Evolutionary conservation across 306 rosid species (phyloP).

Genomic region (Fragaria nilgerrensis): DNA sequence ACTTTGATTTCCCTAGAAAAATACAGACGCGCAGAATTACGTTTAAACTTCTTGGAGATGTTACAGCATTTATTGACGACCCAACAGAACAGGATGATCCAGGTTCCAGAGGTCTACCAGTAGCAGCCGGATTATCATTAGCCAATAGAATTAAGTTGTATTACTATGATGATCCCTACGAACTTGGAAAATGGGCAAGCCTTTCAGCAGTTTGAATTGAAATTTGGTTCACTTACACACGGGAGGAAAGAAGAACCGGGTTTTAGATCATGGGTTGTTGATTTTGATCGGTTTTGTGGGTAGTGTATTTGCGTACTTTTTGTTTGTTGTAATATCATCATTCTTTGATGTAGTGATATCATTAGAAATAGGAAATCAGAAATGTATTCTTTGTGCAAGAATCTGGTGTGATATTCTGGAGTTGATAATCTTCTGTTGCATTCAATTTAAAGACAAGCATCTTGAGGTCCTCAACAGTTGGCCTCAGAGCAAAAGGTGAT

Average conservation of each 20-base stretch:
- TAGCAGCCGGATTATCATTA: constrained; percentile 76
- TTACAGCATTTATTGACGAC: constrained; percentile 80
- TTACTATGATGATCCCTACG: constrained; percentile 83
- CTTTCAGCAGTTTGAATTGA: constrained; percentile 63
- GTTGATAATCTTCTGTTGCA: not conserved
- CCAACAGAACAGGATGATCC: constrained; percentile 78
- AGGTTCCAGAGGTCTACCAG: constrained; percentile 41
- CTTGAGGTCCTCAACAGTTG: not conserved
- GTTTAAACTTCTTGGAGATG: constrained; percentile 84
- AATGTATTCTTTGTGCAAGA: not conserved
- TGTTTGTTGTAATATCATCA: constrained; percentile 31
- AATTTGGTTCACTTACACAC: not conserved
- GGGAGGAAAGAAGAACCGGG: constrained; percentile 1
- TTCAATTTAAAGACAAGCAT: not conserved
- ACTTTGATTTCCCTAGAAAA: constrained; percentile 79
- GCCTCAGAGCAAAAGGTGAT: not conserved
- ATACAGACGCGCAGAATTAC: constrained; percentile 65
- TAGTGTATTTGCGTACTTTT: constrained; percentile 23
- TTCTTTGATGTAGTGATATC: constrained; percentile 35
- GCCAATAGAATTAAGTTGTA: constrained; percentile 71
- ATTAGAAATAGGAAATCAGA: constrained; percentile 1
- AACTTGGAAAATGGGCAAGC: constrained; percentile 95
- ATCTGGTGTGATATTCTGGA: constrained; percentile 1
- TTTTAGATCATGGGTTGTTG: constrained; percentile 13
- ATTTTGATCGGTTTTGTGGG: constrained; percentile 31